These are phyloP conservation scores for Herpetomonas tarakana DNA, from an alignment of 208 protist genomes.

Conservation along the genomic window DNA sequence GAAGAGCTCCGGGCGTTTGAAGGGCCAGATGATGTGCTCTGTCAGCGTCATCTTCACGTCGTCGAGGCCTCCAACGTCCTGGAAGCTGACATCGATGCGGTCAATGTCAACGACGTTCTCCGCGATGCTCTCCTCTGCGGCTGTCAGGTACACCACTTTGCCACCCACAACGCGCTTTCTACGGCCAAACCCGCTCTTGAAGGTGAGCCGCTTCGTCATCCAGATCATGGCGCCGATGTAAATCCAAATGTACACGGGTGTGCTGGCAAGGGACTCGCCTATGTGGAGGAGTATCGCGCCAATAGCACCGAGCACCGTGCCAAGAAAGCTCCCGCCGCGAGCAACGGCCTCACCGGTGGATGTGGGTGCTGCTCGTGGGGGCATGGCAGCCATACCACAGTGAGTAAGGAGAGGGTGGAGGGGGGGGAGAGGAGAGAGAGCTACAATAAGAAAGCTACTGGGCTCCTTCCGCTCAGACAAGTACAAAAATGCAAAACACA, in stretches of 20 bases:
- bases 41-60: constrained; percentile 67
- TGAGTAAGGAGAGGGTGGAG: too few relatives aligned
- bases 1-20: constrained; percentile 76
- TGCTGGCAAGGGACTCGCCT: constrained; percentile 22
- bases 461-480: too few relatives aligned
- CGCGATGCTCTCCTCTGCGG: constrained; percentile 65
- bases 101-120: constrained; percentile 64
- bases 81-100: constrained; percentile 60
- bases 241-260: constrained; percentile 67
- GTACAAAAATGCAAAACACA: too few relatives aligned
- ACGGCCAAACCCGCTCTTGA: constrained; percentile 29
- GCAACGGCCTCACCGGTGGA: neutral
- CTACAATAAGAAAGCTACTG: too few relatives aligned
- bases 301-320: neutral
- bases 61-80: constrained; percentile 71
- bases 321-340: neutral
- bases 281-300: constrained; percentile 1
- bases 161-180: constrained; percentile 47
- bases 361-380: too few relatives aligned
- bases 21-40: constrained; percentile 87
- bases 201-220: constrained; percentile 45
- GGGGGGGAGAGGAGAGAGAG: too few relatives aligned
- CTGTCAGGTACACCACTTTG: constrained; percentile 36
- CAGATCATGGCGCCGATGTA: constrained; percentile 64
- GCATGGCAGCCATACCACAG: too few relatives aligned